phyloP scores from a whole-genome alignment of 805 yeast genomes.

The Yarrowia keelungensis region DNA sequence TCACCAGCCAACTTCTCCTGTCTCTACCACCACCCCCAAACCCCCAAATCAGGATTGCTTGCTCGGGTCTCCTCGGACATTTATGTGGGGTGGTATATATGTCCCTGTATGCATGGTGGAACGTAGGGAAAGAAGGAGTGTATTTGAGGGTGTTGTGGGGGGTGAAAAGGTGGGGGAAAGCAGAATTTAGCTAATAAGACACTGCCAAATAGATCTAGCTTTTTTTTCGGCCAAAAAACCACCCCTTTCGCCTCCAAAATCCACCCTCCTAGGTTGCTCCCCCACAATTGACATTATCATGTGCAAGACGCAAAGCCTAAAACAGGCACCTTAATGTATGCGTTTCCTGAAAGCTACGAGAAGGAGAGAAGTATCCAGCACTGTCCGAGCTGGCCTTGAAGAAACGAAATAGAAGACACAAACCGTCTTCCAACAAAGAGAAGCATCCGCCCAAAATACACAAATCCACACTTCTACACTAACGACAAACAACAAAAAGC shows the following conservation, averaged over 20 bases:
- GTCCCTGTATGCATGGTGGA: neutral
- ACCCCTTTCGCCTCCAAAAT: neutral
- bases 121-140: neutral
- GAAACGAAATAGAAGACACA: too few species aligned
- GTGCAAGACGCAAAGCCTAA: conserved; percentile 6
- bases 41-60: neutral
- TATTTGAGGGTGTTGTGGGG: neutral
- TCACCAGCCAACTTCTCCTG: neutral
- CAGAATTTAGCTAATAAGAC: too few species aligned
- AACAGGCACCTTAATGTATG: neutral
- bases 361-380: neutral
- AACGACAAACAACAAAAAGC: too few species aligned
- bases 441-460: too few species aligned
- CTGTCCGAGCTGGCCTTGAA: too few species aligned
- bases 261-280: conserved; percentile 8
- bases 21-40: too few species aligned
- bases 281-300: conserved; percentile 32
- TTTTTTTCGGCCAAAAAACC: too few species aligned
- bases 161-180: neutral
- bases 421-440: too few species aligned
- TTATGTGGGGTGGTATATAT: conserved; percentile 5
- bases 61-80: neutral
- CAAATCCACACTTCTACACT: too few species aligned
- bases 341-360: neutral
- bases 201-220: too few species aligned